Percentiles rank a stretch among this genome's conserved stretches.
These are phyloP conservation scores for Lactifluus pinguis DNA, from an alignment of 768 basidiomycete species.

Conservation along the genomic window DNA sequence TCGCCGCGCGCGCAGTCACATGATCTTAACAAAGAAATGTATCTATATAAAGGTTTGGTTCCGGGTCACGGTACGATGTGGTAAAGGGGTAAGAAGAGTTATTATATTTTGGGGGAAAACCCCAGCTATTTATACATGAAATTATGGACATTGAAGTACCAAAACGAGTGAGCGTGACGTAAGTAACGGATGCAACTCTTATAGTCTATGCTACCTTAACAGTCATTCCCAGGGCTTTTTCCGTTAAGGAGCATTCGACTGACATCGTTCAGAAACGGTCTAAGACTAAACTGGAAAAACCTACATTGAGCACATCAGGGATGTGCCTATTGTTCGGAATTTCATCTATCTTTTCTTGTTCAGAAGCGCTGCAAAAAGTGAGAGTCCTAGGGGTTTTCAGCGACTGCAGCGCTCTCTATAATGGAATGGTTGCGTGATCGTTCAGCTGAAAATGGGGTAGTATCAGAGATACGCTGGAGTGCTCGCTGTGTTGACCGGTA, in stretches of 20 bases:
- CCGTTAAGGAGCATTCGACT: constrained; percentile 39
- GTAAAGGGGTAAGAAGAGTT: too few relatives aligned
- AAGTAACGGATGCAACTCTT: too few relatives aligned
- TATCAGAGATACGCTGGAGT: neutral
- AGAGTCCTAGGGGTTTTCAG: constrained; percentile 32
- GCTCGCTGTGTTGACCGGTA: neutral
- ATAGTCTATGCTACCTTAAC: too few relatives aligned
- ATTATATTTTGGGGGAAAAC: too few relatives aligned
- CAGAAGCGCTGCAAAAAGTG: constrained; percentile 61
- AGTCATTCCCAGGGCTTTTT: constrained; percentile 62
- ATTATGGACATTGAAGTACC: too few relatives aligned
- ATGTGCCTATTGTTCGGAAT: constrained; percentile 76
- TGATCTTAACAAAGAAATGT: too few relatives aligned
- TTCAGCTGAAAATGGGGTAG: neutral
- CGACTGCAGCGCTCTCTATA: neutral
- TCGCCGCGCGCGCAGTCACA: too few relatives aligned
- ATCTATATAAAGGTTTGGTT: too few relatives aligned
- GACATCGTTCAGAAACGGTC: constrained; percentile 4
- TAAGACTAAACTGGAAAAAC: constrained; percentile 22
- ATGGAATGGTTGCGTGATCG: neutral
- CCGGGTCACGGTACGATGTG: too few relatives aligned
- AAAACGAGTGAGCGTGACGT: too few relatives aligned
- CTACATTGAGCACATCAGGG: constrained; percentile 56
- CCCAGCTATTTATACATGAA: too few relatives aligned
- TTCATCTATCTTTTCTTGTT: constrained; percentile 58